These are phyloP conservation scores for Trichoderma virens DNA, from an alignment of 495 filamentous ascomycete genomes.

Conservation along the genomic window DNA sequence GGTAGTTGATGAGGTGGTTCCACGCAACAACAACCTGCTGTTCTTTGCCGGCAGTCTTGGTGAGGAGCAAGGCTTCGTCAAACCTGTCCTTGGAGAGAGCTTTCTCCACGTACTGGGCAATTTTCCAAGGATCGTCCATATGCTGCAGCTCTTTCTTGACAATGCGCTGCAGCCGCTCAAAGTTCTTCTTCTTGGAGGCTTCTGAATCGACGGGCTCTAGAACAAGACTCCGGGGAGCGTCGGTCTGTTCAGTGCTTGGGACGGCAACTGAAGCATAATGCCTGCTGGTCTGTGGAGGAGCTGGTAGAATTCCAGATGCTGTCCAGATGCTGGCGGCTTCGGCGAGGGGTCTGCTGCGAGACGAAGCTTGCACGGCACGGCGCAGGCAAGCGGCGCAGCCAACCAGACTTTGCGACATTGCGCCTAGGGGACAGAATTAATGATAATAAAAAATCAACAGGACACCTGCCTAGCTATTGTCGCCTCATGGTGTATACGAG, in stretches of 20 bases:
- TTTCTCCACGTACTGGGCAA: conserved; percentile 53
- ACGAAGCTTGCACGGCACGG: not conserved
- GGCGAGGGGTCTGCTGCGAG: not conserved
- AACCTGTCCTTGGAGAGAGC: conserved; percentile 46
- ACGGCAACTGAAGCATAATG: not conserved
- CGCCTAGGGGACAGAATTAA: not conserved
- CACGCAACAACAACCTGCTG: conserved; percentile 64
- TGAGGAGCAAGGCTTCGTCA: conserved; percentile 56
- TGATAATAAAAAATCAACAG: not conserved
- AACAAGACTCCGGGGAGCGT: not conserved
- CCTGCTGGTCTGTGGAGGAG: not conserved
- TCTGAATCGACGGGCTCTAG: not conserved
- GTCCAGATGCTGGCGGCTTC: not conserved
- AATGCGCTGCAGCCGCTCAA: conserved; percentile 21
- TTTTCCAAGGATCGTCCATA: conserved; percentile 56
- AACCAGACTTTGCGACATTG: not conserved
- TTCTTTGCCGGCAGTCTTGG: conserved; percentile 55
- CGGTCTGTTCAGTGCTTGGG: not conserved
- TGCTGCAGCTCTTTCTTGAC: conserved; percentile 52
- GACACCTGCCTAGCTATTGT: not conserved
- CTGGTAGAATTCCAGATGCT: too few relatives aligned
- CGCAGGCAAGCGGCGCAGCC: conserved; percentile 2
- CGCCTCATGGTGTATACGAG: not conserved
- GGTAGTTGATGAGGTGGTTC: conserved; percentile 76
- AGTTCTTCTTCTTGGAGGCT: not conserved